phyloP scores from a whole-genome alignment of 2,329 filamentous ascomycete species.

The Ophiostoma sp. region DNA sequence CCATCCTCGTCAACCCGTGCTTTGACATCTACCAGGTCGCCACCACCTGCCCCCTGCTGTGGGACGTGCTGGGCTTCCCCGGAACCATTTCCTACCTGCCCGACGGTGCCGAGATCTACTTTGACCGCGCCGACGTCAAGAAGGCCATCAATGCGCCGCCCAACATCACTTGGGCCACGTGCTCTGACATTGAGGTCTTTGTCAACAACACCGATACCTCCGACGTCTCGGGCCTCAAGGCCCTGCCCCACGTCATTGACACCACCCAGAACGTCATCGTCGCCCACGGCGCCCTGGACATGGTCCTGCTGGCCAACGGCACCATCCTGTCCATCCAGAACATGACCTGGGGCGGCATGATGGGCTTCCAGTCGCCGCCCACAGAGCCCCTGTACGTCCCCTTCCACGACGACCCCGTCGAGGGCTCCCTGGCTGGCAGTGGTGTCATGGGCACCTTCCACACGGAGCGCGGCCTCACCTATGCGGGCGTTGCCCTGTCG shows the following conservation, averaged over 20 bases:
- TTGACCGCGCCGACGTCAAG: slow-evolving; percentile 55
- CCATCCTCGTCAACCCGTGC: slow-evolving; percentile 62
- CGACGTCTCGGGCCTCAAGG: slow-evolving; percentile 49
- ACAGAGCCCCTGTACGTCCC: slow-evolving; percentile 64
- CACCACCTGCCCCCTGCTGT: slow-evolving; percentile 64
- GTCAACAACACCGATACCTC: slow-evolving; percentile 45
- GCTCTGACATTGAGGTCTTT: slow-evolving; percentile 41
- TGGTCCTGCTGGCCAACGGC: slow-evolving; percentile 61
- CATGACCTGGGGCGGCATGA: slow-evolving; percentile 69
- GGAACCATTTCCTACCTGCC: slow-evolving; percentile 61
- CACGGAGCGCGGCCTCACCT: slow-evolving; percentile 72
- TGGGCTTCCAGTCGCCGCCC: slow-evolving; percentile 62
- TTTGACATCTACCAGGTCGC: slow-evolving; percentile 72
- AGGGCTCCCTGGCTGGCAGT: slow-evolving; percentile 35
- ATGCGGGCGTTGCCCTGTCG: slow-evolving; percentile 55
- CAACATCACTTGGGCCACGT: slow-evolving; percentile 50
- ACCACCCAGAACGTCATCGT: slow-evolving; percentile 67
- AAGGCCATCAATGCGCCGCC: slow-evolving; percentile 32
- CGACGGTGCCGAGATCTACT: slow-evolving; percentile 58
- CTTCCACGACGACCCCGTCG: slow-evolving; percentile 47
- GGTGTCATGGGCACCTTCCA: slow-evolving; percentile 64
- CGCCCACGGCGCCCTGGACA: slow-evolving; percentile 66
- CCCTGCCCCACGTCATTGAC: slow-evolving; percentile 68
- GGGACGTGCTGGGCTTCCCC: slow-evolving; percentile 59
- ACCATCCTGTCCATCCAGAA: slow-evolving; percentile 70